phyloP scores from a whole-genome alignment of 2,329 filamentous ascomycete species.

The Aureobasidium sp. region DNA sequence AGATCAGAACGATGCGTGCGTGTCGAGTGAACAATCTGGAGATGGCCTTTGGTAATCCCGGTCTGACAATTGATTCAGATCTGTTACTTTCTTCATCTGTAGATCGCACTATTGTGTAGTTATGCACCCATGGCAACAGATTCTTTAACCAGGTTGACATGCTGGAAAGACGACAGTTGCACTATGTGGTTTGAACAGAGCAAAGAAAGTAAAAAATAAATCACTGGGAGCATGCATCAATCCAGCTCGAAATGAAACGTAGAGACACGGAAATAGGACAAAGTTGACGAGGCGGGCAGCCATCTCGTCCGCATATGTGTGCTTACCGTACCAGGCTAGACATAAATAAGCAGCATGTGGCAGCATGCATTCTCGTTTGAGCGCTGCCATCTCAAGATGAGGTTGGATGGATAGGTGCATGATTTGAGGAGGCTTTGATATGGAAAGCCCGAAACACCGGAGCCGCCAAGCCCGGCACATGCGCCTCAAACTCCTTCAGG shows the following conservation, averaged over 20 bases:
- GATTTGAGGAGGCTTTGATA: not conserved
- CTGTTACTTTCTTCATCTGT: not conserved
- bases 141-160: not conserved
- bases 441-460: too few species aligned
- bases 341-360: not conserved
- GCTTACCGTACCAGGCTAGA: not conserved
- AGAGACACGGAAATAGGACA: not conserved
- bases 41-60: not conserved
- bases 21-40: not conserved
- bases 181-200: not conserved
- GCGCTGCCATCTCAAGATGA: not conserved
- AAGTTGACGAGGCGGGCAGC: not conserved
- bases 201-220: not conserved
- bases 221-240: not conserved
- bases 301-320: not conserved
- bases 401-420: not conserved
- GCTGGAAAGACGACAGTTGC: not conserved
- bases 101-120: not conserved
- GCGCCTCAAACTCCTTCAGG: not conserved
- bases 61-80: not conserved
- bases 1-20: not conserved
- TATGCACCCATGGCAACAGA: not conserved
- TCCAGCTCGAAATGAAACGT: not conserved
- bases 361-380: not conserved
- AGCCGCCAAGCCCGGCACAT: not conserved